Percentiles rank a stretch among this genome's conserved stretches.
phyloP scores from a whole-genome alignment of 148 eudicot species.

The Pouteria glomerata region DNA sequence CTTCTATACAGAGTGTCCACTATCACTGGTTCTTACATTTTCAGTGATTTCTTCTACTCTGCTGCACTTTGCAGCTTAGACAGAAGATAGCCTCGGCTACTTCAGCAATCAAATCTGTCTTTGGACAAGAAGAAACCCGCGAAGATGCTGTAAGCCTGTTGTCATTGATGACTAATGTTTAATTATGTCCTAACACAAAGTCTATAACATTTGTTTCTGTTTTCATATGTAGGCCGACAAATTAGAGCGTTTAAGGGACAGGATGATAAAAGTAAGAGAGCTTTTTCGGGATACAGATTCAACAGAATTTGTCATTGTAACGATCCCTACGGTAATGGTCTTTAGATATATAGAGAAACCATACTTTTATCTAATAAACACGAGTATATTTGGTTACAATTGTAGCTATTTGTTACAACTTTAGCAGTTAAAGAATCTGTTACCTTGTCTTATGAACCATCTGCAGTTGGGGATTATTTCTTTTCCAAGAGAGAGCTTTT shows the following conservation, averaged over 20 bases:
- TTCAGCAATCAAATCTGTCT: conserved; percentile 93
- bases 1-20: not conserved
- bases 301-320: conserved; percentile 95
- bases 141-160: conserved; percentile 58
- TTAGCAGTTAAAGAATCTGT: not conserved
- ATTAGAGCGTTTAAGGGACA: conserved; percentile 73
- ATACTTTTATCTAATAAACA: not conserved
- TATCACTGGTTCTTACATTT: not conserved
- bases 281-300: conserved; percentile 83
- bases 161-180: not conserved
- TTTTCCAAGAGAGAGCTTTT: not conserved
- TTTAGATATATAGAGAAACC: not conserved
- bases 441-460: not conserved
- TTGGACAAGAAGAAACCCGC: conserved; percentile 60
- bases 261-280: conserved; percentile 93
- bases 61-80: conserved; percentile 53
- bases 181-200: not conserved
- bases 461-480: not conserved
- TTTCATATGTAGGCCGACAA: conserved; percentile 54
- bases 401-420: not conserved
- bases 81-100: conserved; percentile 91
- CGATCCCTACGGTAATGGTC: conserved; percentile 83
- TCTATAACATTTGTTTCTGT: conserved; percentile 1
- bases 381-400: not conserved
- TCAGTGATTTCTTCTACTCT: not conserved